Evolutionary conservation across 441 rosid genomes (phyloP), one percentile per base, ranked within the genome.

Genomic region (Biscutella laevigata): DNA sequence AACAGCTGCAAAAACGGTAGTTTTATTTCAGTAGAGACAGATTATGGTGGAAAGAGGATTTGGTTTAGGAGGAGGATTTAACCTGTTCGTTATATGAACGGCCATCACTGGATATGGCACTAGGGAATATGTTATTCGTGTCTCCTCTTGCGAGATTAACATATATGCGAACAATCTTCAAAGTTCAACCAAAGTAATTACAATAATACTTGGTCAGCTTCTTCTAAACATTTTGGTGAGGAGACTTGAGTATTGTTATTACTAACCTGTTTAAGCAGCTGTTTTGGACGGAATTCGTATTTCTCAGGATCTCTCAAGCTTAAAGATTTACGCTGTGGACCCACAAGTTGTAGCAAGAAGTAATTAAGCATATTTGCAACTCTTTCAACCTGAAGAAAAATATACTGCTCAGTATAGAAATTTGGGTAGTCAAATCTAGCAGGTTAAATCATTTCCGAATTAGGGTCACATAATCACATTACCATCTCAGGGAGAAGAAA

Each of bases 401-500:
- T 3, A 16, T 32, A 20, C 40, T 34, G 12, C 24, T 57, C 59
- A 55, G 7, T 34, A n/a, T n/a, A n/a, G n/a, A n/a, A n/a, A n/a
- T n/a, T n/a, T 42, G 4, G 27, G 50, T 1, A 15, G 45, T 34
- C 13, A 42, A n/a, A n/a, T 40, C 25, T 6, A 25, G 45, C 45
- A 49, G 25, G 29, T 46, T 12, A 38, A n/a, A n/a, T 5, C 29
- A 10, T 34, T 34, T 49, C 43, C 14, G 19, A 47, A 20, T 21
- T 19, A 61, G 40, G 36, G 55, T 10, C 40, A 45, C 48, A 8
- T 8, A n/a, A n/a, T n/a, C n/a, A n/a, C n/a, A n/a, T n/a, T 76
- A 94, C 97, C 97, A 94, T 94, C 85, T 94, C 99, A 65, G 97
- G 96, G 53, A 94, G 99, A 32, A 94, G 80, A 73, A 94, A 94